Conservation (phyloP, 805 yeast genomes). For the Candida cerambycidarum region DNA sequence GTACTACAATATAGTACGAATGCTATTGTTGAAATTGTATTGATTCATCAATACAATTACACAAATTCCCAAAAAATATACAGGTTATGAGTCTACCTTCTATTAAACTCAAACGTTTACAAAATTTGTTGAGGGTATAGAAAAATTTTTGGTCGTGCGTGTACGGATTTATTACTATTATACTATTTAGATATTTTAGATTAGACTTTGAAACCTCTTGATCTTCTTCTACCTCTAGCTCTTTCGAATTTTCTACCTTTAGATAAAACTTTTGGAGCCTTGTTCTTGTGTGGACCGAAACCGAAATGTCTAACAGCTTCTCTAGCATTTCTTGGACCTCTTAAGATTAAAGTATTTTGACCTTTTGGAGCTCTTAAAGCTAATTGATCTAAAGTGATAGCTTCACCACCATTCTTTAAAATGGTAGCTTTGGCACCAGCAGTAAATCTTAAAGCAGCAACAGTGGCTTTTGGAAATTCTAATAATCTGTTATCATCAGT, state of each 20-base stretch:
- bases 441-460: conserved; percentile 99
- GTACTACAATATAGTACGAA: too few species aligned
- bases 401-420: conserved; percentile 98
- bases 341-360: conserved; percentile 94
- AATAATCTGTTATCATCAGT: conserved; percentile 96
- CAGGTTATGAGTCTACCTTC: too few species aligned
- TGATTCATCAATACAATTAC: too few species aligned
- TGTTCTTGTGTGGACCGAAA: conserved; percentile 99
- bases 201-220: conserved; percentile 99
- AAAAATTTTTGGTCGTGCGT: background rate
- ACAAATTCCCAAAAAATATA: too few species aligned
- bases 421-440: conserved; percentile 98
- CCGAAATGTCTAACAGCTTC: conserved; percentile 99
- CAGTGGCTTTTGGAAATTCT: conserved; percentile 93
- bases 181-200: conserved; percentile 22
- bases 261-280: conserved; percentile 97
- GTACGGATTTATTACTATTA: conserved; percentile 4
- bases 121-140: background rate
- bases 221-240: conserved; percentile 99
- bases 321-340: conserved; percentile 99
- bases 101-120: background rate
- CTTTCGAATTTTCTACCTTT: conserved; percentile 99
- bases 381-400: conserved; percentile 97
- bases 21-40: too few species aligned
- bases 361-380: conserved; percentile 99